Conservation (phyloP, 345 rosid genomes). For the Camelina hispida region DNA sequence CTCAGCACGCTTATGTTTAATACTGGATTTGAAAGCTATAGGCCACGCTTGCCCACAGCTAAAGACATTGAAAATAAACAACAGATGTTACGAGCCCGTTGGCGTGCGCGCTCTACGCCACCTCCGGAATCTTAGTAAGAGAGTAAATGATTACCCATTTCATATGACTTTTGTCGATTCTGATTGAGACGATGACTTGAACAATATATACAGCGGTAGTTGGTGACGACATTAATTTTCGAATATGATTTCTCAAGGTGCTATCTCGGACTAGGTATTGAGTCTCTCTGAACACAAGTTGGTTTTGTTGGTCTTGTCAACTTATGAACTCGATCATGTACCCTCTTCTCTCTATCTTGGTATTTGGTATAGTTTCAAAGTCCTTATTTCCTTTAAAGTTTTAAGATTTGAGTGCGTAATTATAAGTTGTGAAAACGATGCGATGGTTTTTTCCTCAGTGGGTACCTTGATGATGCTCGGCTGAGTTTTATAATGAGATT, state of each 20-base stretch:
- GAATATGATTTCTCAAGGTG: no score
- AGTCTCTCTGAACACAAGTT: no score
- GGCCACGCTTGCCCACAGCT: slow-evolving; percentile 14
- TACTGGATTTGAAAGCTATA: not conserved
- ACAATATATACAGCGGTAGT: no score
- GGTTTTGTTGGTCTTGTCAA: not conserved
- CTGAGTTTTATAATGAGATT: no score
- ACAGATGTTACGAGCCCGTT: no score
- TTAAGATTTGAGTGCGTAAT: not conserved
- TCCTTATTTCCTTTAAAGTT: not conserved
- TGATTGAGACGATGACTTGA: not conserved
- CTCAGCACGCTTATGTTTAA: slow-evolving; percentile 9
- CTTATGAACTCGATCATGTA: slow-evolving; percentile 3
- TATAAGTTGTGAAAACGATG: not conserved
- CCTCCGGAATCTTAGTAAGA: no score
- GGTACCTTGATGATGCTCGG: not conserved
- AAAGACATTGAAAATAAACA: not conserved
- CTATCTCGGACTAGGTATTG: no score
- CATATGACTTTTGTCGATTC: not conserved
- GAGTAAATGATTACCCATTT: no score
- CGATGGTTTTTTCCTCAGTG: not conserved
- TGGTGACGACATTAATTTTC: no score
- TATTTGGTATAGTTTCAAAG: not conserved
- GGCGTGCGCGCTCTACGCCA: no score
- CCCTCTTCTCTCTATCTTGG: not conserved